Evolutionary conservation across 2,329 filamentous ascomycete species (phyloP).

Genomic region (Colletotrichum aenigma): DNA sequence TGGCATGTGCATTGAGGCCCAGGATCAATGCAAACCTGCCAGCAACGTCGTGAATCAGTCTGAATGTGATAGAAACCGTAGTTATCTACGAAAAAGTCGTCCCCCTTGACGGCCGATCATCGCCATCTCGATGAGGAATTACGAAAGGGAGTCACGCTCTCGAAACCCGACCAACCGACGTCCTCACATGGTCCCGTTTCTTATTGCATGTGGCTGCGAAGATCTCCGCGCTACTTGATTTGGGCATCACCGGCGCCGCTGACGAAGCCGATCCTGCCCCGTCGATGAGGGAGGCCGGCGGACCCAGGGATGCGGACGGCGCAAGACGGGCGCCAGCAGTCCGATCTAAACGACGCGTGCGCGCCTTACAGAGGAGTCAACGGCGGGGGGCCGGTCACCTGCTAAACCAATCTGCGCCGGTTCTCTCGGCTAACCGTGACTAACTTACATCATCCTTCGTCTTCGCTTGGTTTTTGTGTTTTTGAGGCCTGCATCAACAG

Average conservation of each 20-base stretch:
- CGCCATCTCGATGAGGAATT: neutral
- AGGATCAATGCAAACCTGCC: neutral
- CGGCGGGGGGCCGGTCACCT: neutral
- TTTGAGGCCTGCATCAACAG: neutral
- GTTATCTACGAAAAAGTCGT: neutral
- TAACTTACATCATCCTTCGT: neutral
- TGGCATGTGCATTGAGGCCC: neutral
- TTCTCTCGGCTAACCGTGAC: neutral
- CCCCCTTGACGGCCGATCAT: neutral
- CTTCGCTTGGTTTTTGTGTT: neutral
- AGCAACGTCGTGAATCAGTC: neutral
- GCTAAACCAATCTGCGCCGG: neutral
- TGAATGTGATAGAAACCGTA: neutral
- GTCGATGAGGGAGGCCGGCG: neutral
- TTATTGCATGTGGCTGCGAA: neutral
- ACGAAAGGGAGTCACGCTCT: neutral
- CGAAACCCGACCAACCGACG: neutral
- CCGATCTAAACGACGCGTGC: neutral
- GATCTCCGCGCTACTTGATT: conserved; percentile 7
- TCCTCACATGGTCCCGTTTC: neutral
- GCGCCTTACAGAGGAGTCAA: neutral
- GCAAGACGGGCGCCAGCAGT: neutral
- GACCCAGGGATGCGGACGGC: neutral
- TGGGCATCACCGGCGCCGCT: conserved; percentile 10
- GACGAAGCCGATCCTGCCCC: neutral